These are phyloP conservation scores for Datisca glomerata DNA, from an alignment of 306 rosid genomes.

Conservation along the genomic window DNA sequence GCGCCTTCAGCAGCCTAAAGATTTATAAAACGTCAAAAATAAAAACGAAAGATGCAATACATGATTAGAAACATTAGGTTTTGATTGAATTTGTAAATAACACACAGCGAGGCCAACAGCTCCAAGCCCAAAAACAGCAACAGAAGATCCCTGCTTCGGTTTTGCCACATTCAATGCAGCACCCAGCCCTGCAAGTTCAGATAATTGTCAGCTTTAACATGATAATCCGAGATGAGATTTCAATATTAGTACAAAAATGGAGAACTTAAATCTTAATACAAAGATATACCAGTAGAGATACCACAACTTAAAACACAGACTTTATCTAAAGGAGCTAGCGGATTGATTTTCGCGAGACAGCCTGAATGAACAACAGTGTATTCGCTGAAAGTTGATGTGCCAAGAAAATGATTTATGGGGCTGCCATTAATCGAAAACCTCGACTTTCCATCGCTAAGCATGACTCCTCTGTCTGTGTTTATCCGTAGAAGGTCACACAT, in stretches of 20 bases:
- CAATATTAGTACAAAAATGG: too few species aligned
- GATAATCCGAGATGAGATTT: too few species aligned
- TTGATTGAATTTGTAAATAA: too few species aligned
- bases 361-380: too few species aligned
- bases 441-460: conserved; percentile 21
- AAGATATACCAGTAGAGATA: conserved; percentile 20
- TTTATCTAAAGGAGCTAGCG: conserved; percentile 26
- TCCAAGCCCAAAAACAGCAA: too few species aligned
- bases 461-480: conserved; percentile 20
- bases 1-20: conserved; percentile 43
- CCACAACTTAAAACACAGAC: conserved; percentile 32
- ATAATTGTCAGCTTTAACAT: not conserved
- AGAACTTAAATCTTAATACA: not conserved
- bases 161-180: conserved; percentile 27
- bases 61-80: too few species aligned
- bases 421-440: conserved; percentile 28
- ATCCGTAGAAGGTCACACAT: conserved; percentile 24
- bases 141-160: conserved; percentile 23
- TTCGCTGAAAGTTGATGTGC: conserved; percentile 37
- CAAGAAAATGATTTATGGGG: conserved; percentile 26
- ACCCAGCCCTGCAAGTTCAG: conserved; percentile 18
- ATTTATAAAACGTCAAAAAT: too few species aligned
- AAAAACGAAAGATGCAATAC: too few species aligned
- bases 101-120: conserved; percentile 32
- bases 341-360: conserved; percentile 29